Conservation (phyloP, 2,329 filamentous ascomycete genomes). For the Podosphaera aphanis region DNA sequence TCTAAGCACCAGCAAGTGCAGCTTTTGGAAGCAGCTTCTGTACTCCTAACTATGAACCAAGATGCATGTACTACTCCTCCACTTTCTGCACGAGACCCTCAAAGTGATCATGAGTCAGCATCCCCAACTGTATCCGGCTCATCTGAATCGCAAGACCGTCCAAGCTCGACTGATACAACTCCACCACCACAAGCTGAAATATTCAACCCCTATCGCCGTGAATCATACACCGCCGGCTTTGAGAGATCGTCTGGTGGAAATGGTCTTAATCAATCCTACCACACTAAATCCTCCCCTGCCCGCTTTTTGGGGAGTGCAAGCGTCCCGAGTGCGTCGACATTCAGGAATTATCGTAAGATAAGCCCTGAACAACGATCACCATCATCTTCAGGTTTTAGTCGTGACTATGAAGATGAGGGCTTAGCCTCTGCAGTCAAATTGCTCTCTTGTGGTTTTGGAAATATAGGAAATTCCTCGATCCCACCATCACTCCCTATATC, state of each 20-base stretch:
- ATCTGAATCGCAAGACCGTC: slow-evolving; percentile 52
- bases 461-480: slow-evolving; percentile 35
- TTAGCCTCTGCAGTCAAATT: slow-evolving; percentile 77
- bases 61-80: slow-evolving; percentile 38
- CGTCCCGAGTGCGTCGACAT: slow-evolving; percentile 25
- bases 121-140: slow-evolving; percentile 65
- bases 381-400: slow-evolving; percentile 48
- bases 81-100: slow-evolving; percentile 40
- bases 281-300: slow-evolving; percentile 34
- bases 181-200: slow-evolving; percentile 52
- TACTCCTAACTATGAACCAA: slow-evolving; percentile 72
- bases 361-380: slow-evolving; percentile 56
- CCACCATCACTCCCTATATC: slow-evolving; percentile 36
- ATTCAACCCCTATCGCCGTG: slow-evolving; percentile 23
- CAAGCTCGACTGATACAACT: slow-evolving; percentile 79
- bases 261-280: slow-evolving; percentile 55
- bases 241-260: slow-evolving; percentile 33
- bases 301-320: slow-evolving; percentile 28
- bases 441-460: slow-evolving; percentile 68
- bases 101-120: slow-evolving; percentile 59
- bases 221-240: slow-evolving; percentile 18
- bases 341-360: slow-evolving; percentile 34
- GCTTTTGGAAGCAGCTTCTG: slow-evolving; percentile 87
- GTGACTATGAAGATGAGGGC: slow-evolving; percentile 60
- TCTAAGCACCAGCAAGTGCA: slow-evolving; percentile 99